Conservation (phyloP, 2,329 filamentous ascomycete genomes). For the Chalara sp. region DNA sequence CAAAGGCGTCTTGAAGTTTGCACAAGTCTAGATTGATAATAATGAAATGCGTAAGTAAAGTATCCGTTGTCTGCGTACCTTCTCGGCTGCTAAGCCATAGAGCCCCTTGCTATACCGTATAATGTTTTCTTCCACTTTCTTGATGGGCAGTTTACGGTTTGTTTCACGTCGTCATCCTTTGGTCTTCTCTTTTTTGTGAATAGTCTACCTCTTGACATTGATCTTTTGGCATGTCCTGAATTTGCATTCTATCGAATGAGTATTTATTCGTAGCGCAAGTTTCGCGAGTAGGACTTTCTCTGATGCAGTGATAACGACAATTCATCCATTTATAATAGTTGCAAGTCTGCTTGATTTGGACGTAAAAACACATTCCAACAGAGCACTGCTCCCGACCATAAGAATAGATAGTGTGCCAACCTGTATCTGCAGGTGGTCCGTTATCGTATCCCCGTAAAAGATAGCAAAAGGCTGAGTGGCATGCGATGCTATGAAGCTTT, state of each 20-base stretch:
- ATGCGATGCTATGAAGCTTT: too few relatives aligned
- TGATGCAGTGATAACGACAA: slow-evolving; percentile 88
- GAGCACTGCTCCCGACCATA: too few relatives aligned
- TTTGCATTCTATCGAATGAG: slow-evolving; percentile 48
- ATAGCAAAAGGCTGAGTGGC: too few relatives aligned
- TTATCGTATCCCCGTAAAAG: too few relatives aligned
- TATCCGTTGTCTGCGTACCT: background rate
- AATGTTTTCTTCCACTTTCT: slow-evolving; percentile 65
- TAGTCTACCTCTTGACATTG: slow-evolving; percentile 73
- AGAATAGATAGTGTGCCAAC: too few relatives aligned
- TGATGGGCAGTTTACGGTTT: slow-evolving; percentile 62
- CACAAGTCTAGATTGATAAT: too few relatives aligned
- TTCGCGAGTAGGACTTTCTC: slow-evolving; percentile 92
- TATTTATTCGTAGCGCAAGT: slow-evolving; percentile 89
- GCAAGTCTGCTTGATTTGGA: slow-evolving; percentile 78
- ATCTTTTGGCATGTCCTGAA: slow-evolving; percentile 89
- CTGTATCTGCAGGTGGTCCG: too few relatives aligned
- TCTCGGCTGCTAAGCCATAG: slow-evolving; percentile 32
- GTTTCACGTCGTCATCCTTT: slow-evolving; percentile 65
- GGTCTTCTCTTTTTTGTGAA: slow-evolving; percentile 66
- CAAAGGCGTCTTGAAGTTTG: too few relatives aligned
- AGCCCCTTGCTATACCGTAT: slow-evolving; percentile 56
- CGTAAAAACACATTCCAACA: slow-evolving; percentile 85
- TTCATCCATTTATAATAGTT: slow-evolving; percentile 92
- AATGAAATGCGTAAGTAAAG: background rate